Percentiles rank a stretch among this genome's conserved stretches.
Conservation (phyloP, 371 early-diverging fungal genomes). For the Mortierella sp. region DNA sequence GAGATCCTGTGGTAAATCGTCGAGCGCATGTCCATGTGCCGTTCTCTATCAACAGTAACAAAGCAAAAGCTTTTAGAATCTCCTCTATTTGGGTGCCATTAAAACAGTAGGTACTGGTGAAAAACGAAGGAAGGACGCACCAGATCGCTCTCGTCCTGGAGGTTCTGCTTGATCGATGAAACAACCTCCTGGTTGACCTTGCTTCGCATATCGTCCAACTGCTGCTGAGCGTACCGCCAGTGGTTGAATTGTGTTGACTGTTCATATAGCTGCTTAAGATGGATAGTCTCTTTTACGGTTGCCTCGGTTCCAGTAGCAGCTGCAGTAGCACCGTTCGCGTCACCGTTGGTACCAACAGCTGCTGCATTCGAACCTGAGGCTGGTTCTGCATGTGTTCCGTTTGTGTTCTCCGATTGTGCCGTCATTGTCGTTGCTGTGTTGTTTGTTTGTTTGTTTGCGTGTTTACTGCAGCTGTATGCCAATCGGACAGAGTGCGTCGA, state of each 20-base stretch:
- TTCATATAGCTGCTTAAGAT: slow-evolving; percentile 53
- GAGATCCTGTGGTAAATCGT: slow-evolving; percentile 36
- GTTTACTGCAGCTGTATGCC: background rate
- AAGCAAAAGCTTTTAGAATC: background rate
- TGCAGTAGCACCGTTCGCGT: background rate
- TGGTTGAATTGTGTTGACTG: slow-evolving; percentile 76
- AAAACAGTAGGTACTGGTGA: background rate
- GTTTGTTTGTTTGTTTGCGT: background rate
- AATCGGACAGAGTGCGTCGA: background rate
- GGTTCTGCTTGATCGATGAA: slow-evolving; percentile 67
- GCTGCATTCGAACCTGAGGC: background rate
- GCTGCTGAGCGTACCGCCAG: slow-evolving; percentile 77
- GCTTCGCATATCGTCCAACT: slow-evolving; percentile 72
- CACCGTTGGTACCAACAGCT: background rate
- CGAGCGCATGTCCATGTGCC: slow-evolving; percentile 29
- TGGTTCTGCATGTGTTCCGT: slow-evolving; percentile 1
- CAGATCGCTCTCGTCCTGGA: slow-evolving; percentile 63
- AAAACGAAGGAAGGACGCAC: background rate
- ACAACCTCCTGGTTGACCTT: slow-evolving; percentile 70
- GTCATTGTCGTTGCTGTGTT: slow-evolving; percentile 14
- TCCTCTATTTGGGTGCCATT: background rate
- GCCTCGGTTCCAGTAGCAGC: background rate
- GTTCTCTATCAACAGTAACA: slow-evolving; percentile 8
- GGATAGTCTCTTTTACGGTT: slow-evolving; percentile 15
- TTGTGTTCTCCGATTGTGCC: slow-evolving; percentile 18